These are phyloP conservation scores for Pseudoneurospora amorphoporcata DNA, from an alignment of 495 filamentous ascomycete genomes.

Conservation along the genomic window DNA sequence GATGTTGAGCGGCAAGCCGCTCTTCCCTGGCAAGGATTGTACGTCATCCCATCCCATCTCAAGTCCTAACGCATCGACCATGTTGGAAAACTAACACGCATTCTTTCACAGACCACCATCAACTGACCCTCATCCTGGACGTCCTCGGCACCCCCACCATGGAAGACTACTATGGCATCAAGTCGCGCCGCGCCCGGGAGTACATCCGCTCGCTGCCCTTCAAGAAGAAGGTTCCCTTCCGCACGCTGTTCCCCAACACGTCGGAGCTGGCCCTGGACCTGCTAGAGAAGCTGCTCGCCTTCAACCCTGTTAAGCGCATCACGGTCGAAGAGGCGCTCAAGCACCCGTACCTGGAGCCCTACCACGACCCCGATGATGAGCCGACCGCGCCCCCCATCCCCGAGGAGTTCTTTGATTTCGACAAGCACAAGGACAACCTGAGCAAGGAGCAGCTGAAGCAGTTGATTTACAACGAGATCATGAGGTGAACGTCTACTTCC, in stretches of 20 bases:
- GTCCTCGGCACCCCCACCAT: constrained; percentile 98
- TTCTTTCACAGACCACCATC: constrained; percentile 71
- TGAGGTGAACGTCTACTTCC: constrained; percentile 51
- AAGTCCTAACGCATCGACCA: neutral
- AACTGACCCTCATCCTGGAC: constrained; percentile 94
- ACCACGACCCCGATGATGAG: constrained; percentile 98
- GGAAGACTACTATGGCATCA: constrained; percentile 99
- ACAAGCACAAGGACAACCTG: constrained; percentile 98
- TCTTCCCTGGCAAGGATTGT: constrained; percentile 99
- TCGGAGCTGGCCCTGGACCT: constrained; percentile 88
- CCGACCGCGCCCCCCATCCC: constrained; percentile 93
- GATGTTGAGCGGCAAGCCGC: constrained; percentile 97
- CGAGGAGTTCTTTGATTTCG: constrained; percentile 98
- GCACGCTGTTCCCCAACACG: constrained; percentile 93
- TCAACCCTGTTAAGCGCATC: constrained; percentile 98
- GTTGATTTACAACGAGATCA: constrained; percentile 96
- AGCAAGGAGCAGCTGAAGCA: constrained; percentile 98
- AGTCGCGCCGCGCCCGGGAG: constrained; percentile 92
- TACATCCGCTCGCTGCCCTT: constrained; percentile 99
- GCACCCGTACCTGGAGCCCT: constrained; percentile 96
- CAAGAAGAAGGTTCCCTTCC: constrained; percentile 99
- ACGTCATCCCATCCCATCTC: constrained; percentile 24
- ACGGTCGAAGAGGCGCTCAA: constrained; percentile 94
- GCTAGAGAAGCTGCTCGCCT: constrained; percentile 88
- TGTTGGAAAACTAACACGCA: neutral